These are phyloP conservation scores for Yarrowia galli DNA, from an alignment of 1,139 yeast species.

Conservation along the genomic window DNA sequence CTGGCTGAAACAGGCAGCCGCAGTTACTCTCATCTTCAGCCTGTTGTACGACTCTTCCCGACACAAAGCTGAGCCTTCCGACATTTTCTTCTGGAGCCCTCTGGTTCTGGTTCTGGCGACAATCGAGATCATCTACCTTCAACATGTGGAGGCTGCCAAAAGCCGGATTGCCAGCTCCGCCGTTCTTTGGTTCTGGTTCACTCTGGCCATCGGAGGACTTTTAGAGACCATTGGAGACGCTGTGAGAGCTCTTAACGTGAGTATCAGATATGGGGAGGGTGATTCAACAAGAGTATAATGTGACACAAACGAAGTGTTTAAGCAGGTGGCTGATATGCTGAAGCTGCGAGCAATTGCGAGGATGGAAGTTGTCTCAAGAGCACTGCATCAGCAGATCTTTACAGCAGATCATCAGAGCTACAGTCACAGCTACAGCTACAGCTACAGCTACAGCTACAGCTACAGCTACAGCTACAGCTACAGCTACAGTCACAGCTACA, in stretches of 20 bases:
- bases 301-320: not conserved
- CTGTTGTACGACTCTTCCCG: not conserved
- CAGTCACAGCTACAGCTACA: too few relatives aligned
- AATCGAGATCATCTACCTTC: not conserved
- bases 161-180: constrained; percentile 31
- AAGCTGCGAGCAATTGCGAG: too few relatives aligned
- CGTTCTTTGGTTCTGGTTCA: constrained; percentile 37
- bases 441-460: too few relatives aligned
- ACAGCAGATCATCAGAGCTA: too few relatives aligned
- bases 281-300: too few relatives aligned
- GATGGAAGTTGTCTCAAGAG: too few relatives aligned
- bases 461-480: too few relatives aligned
- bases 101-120: not conserved
- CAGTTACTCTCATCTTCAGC: not conserved
- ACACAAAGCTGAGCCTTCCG: not conserved
- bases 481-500: too few relatives aligned
- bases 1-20: constrained; percentile 9
- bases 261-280: too few relatives aligned
- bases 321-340: too few relatives aligned
- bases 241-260: not conserved
- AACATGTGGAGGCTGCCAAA: constrained; percentile 23
- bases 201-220: constrained; percentile 13
- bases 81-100: constrained; percentile 31
- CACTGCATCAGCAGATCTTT: too few relatives aligned
- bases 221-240: constrained; percentile 11